Base-by-base conservation (phyloP, 495 filamentous ascomycete species). In the Penicillium chermesinum region DNA sequence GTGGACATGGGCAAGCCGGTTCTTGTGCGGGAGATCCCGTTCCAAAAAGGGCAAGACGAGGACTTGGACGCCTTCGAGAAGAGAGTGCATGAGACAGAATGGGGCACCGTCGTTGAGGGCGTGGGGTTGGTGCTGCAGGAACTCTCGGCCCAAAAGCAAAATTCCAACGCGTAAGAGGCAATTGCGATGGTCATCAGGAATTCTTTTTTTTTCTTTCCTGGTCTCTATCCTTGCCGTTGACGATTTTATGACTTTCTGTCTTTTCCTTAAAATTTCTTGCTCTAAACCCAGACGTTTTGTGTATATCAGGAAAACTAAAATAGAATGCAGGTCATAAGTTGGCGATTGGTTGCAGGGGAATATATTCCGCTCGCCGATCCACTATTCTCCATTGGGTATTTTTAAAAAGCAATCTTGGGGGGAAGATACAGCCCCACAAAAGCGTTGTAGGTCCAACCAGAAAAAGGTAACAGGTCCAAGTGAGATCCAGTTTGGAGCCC, bases 1-100 rank as follows among this genome's bases (percentile, higher is more conserved):
- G 89, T 95, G 34, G 91, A 95, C 66, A 78, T 83, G 61, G 91
- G 91, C 2, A 74, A 77, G 54, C 83, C 87, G 4, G 81, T 95
- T 52, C 63, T 91, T 44, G 78, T 85, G 9, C 64, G 72, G 52
- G 85, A 90, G 72, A 81, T 95, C 38, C 75, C 79, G 44, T 84
- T 89, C 53, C 71, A 67, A 38, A 76, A 81, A 47, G 84, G 81
- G 12, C 64, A 52, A 32, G 73, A 74, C 44, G 87, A 90, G 53
- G 77, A 73, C 34, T 42, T 90, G 32, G 73, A 83, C 44, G 74
- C 73, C 15, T 77, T 93, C 38, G 78, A 88, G 71, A 64, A 76
- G 53, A 80, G 83, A 56, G 86, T 90, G 40, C 88, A 90, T 59
- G 69, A 65, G 7, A 71, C 77, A 34, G 87, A 90, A 70, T 86